phyloP scores from a whole-genome alignment of 768 basidiomycete genomes.

The Russula sp. region DNA sequence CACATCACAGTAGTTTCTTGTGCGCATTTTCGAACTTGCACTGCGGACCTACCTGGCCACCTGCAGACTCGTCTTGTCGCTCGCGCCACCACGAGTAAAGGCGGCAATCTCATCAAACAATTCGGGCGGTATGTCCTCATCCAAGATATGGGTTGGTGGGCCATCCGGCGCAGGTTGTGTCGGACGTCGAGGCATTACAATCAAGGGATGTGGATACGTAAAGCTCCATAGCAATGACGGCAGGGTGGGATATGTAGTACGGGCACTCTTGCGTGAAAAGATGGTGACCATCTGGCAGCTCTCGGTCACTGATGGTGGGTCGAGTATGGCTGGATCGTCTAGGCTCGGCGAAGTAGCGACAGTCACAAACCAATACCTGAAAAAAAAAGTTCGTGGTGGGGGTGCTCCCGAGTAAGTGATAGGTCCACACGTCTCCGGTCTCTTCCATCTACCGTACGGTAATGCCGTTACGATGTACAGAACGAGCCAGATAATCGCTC shows the following conservation, averaged over 20 bases:
- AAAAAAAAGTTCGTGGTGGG: not conserved
- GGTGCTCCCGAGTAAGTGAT: not conserved
- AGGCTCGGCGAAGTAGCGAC: slow-evolving; percentile 58
- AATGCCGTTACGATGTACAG: too few species aligned
- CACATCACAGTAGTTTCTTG: slow-evolving; percentile 80
- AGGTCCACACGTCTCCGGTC: too few species aligned
- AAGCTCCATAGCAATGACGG: not conserved
- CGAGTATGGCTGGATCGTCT: slow-evolving; percentile 56
- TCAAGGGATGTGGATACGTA: not conserved
- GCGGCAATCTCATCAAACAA: slow-evolving; percentile 58
- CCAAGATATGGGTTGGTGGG: slow-evolving; percentile 30
- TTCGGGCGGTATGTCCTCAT: slow-evolving; percentile 76
- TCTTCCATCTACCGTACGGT: too few species aligned
- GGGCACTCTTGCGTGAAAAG: slow-evolving; percentile 70
- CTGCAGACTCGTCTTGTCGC: slow-evolving; percentile 30
- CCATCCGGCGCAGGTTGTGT: slow-evolving; percentile 12
- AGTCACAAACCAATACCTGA: slow-evolving; percentile 51
- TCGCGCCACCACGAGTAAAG: slow-evolving; percentile 30
- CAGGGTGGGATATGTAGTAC: slow-evolving; percentile 33
- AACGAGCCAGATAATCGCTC: too few species aligned
- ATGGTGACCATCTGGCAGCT: slow-evolving; percentile 85
- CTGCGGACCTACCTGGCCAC: slow-evolving; percentile 70
- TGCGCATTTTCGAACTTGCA: slow-evolving; percentile 87
- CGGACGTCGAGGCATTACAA: slow-evolving; percentile 8
- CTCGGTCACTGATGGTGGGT: slow-evolving; percentile 59